Evolutionary conservation across 2,329 filamentous ascomycete species (phyloP).

Genomic region (Scopulariopsis brevicaulis): DNA sequence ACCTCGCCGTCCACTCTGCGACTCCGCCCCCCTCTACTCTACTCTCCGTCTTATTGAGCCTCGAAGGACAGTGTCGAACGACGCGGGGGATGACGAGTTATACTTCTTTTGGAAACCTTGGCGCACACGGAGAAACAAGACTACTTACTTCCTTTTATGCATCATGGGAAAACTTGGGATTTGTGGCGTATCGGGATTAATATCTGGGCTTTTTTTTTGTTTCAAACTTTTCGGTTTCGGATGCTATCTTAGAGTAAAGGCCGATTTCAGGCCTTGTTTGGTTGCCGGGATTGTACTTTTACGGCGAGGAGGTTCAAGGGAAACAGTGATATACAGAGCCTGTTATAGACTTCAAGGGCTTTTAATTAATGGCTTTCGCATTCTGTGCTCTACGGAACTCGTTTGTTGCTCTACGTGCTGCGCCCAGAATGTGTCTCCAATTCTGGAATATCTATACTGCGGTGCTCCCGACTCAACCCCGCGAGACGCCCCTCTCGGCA

Average conservation of each 20-base stretch:
- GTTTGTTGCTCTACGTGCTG: background rate
- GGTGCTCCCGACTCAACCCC: background rate
- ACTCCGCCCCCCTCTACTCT: too few relatives aligned
- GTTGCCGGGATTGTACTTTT: background rate
- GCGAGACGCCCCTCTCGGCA: conserved; percentile 39
- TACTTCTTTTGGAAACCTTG: background rate
- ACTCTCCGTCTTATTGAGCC: too few relatives aligned
- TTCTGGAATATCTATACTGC: background rate
- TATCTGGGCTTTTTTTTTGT: background rate
- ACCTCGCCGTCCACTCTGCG: too few relatives aligned
- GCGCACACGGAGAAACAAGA: background rate
- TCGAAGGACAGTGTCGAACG: too few relatives aligned
- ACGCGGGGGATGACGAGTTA: too few relatives aligned
- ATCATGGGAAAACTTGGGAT: background rate
- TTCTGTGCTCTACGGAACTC: background rate
- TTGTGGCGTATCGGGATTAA: background rate
- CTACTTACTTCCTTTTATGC: background rate
- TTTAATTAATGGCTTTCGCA: background rate
- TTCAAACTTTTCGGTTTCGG: background rate
- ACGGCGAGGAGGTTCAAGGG: background rate
- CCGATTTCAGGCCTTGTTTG: background rate
- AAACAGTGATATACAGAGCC: background rate
- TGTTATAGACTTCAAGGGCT: background rate
- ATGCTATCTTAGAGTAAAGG: background rate
- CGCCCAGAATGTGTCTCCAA: background rate